Evolutionary conservation across 148 eudicot genomes (phyloP), one percentile per base, ranked within the genome.

Genomic region (Agrostemma githago): DNA sequence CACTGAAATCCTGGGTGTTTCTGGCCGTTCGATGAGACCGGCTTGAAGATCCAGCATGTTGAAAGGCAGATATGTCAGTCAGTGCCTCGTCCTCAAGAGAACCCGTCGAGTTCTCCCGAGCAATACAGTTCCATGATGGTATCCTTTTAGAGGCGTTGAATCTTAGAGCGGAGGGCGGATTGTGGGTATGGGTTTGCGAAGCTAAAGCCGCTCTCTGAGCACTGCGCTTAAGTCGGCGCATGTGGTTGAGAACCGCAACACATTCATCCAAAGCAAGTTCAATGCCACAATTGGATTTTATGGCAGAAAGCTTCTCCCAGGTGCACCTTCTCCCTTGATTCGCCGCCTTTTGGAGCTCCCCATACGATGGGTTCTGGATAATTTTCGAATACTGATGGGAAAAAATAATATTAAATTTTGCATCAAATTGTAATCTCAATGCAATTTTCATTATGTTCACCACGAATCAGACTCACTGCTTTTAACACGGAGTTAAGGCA

Each of bases 281-380:
- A 5, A 90, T 90, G 58, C 90, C 97, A 65, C 99, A 96, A 67
- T 96, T 96, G 67, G 97, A 93, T 85, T 92, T 96, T 5, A 96
- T 92, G 74, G 97, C 96, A 5, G 99, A 89, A n/a, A 96, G 92
- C 81, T 96, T 96, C 85, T 96, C 99, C 99, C 99, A 96, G 3
- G 92, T 90, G 86, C 99, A 86, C 66, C 97, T 85, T 76, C 99
- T 85, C 6, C 99, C 99, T 78, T 92, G 99, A 80, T 92, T 90
- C 4, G 96, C 92, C 14, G 99, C 88, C 82, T 96, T 96, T 72
- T 96, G 97, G 40, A 96, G 89, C 82, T 96, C 97, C 73, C 80
- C 75, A 67, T 84, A 82, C 38, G 99, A 88, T 8, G 99, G 99
- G 71, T 95, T 95, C 83, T 87, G 94, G 78, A 95, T 92, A 68